Evolutionary conservation across 176 grass and related monocot genomes (phyloP), one percentile per base, ranked within the genome.

Genomic region (Bolboschoenus planiculmis): DNA sequence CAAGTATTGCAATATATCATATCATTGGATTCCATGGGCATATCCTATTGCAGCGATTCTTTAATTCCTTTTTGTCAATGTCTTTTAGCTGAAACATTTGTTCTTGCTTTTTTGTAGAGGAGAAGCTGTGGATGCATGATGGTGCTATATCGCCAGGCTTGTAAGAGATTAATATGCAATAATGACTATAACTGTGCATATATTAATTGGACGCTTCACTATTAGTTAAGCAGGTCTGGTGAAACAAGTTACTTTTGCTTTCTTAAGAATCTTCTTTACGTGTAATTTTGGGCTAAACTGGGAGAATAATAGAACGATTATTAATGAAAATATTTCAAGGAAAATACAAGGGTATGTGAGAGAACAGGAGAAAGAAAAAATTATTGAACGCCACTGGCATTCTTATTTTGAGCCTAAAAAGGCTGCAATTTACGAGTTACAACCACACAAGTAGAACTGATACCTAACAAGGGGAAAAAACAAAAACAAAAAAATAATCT

Each of bases 151-250:
- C 14, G 5, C 72, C 44, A 18, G 72, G 44, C 27, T 76, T 76
- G 72, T 76, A 51, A 76, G 72, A 53, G 6, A 75, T 48, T 50
- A 29, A 50, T 77, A 77, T 77, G 72, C 72, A 77, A 53, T 50
- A 51, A 74, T 48, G 21, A 73, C 23, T 53, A 6, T 77, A 53
- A 15, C 53, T 77, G 26, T 77, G 72, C 27, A 77, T 77, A 77
- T 77, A 51, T 77, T 77, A 34, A 77, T 77, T 77, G 13, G 72
- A 77, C 46, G 46, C 43, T 77, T 77, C 26, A 53, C 46, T 53
- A 20, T 77, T 53, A 76, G 6, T 77, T 50, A 53, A 31, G 5
- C 72, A 48, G 43, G 65, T 10, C 46, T 33, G 72, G 27, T 51
- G 72, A 74, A 74, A 27, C 11, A 48, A 74, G 15, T 74, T 7